A percentile compares a stretch with the other conserved stretches of the same genome.
These are phyloP conservation scores for Aureobasidium melanogenum DNA, from an alignment of 2,329 filamentous ascomycete species.

Conservation along the genomic window DNA sequence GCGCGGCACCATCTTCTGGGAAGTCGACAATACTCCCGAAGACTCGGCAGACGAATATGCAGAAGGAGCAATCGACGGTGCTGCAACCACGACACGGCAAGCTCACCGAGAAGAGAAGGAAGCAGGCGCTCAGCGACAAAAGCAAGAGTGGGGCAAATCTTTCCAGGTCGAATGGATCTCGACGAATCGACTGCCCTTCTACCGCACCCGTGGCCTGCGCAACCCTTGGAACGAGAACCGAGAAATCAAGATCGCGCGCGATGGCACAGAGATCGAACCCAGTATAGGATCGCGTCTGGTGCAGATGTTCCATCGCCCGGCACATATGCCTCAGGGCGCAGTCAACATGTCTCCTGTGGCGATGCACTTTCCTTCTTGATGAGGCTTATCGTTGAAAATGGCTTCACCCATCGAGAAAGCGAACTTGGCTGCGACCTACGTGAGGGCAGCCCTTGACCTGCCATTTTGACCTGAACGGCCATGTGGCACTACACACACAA, in stretches of 20 bases:
- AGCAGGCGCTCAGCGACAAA: conserved; percentile 35
- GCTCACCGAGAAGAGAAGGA: conserved; percentile 23
- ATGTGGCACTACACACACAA: neutral
- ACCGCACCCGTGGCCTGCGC: conserved; percentile 73
- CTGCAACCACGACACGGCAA: neutral
- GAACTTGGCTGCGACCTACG: neutral
- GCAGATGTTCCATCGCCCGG: conserved; percentile 58
- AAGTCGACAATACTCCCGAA: conserved; percentile 57
- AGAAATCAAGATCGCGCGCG: conserved; percentile 91
- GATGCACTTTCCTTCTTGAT: neutral
- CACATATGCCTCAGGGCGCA: neutral
- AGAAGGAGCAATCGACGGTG: neutral
- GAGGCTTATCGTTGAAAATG: neutral
- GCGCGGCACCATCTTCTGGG: conserved; percentile 96
- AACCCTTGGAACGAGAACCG: conserved; percentile 95
- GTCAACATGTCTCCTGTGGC: neutral
- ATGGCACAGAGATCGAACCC: conserved; percentile 88
- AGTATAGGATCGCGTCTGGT: conserved; percentile 67
- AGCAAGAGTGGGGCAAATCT: conserved; percentile 76
- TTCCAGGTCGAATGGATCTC: conserved; percentile 89
- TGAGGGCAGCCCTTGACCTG: neutral
- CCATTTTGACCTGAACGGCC: neutral
- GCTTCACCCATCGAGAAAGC: neutral
- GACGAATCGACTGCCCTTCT: conserved; percentile 75
- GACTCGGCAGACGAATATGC: conserved; percentile 29